A percentile compares a stretch with the other conserved stretches of the same genome.
phyloP scores from a whole-genome alignment of 257 asterid genomes.

The Phtheirospermum japonicum region DNA sequence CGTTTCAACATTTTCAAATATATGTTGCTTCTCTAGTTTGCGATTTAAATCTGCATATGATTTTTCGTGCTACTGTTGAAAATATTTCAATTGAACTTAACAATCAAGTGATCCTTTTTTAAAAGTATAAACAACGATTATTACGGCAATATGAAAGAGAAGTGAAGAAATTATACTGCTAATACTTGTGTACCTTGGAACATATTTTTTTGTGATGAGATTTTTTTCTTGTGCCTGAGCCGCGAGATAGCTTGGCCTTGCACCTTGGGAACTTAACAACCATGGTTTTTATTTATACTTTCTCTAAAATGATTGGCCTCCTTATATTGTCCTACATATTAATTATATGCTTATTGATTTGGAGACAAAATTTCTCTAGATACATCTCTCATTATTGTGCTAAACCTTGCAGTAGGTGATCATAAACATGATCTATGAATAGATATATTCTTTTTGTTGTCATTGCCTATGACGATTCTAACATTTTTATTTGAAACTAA shows the following conservation, averaged over 20 bases:
- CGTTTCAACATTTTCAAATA: too few relatives aligned
- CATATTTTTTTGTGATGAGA: too few relatives aligned
- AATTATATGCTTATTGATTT: slow-evolving; percentile 1
- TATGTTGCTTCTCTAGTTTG: too few relatives aligned
- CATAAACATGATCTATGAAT: slow-evolving; percentile 4
- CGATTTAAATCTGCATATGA: too few relatives aligned
- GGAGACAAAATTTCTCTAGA: neutral
- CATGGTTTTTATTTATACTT: neutral
- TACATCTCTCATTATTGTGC: neutral
- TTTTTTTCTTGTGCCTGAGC: neutral
- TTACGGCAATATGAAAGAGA: too few relatives aligned
- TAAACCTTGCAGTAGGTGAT: slow-evolving; percentile 25
- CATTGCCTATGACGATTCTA: slow-evolving; percentile 21
- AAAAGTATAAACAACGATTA: too few relatives aligned
- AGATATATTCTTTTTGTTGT: neutral
- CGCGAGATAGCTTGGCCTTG: neutral
- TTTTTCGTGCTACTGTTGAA: too few relatives aligned
- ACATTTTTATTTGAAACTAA: slow-evolving; percentile 31
- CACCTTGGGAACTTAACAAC: neutral
- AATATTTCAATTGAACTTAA: too few relatives aligned
- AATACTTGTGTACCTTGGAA: too few relatives aligned
- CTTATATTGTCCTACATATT: slow-evolving; percentile 5
- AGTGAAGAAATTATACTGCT: too few relatives aligned
- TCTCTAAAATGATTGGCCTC: neutral
- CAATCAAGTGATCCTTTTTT: too few relatives aligned